Conservation (phyloP, 2,329 filamentous ascomycete species). For the Fusarium scirpi region DNA sequence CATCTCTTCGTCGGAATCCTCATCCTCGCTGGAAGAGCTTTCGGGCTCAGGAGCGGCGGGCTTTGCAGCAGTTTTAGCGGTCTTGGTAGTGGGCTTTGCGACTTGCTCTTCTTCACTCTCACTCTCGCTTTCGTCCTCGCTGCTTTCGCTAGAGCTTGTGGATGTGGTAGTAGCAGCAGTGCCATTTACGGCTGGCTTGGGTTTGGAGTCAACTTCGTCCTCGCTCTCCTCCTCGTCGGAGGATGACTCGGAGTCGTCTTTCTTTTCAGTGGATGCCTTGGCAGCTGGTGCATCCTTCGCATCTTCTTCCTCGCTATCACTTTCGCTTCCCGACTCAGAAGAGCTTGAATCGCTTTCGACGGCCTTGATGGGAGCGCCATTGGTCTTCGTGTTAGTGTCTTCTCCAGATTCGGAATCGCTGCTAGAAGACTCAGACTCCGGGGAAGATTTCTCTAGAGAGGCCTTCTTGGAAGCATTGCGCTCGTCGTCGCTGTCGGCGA, state of each 20-base stretch:
- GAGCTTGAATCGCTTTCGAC: conserved; percentile 44
- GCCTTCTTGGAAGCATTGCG: conserved; percentile 47
- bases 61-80: conserved; percentile 27
- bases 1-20: conserved; percentile 50
- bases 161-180: conserved; percentile 27
- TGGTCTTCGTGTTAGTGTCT: conserved; percentile 38
- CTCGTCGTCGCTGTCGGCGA: conserved; percentile 59
- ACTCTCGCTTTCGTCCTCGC: conserved; percentile 43
- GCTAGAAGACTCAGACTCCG: conserved; percentile 33
- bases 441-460: conserved; percentile 27
- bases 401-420: conserved; percentile 50
- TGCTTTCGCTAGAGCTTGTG: conserved; percentile 43
- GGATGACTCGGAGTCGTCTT: conserved; percentile 41
- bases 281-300: conserved; percentile 27
- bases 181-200: conserved; percentile 38
- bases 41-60: conserved; percentile 28
- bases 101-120: conserved; percentile 29
- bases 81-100: conserved; percentile 28
- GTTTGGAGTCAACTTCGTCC: conserved; percentile 35
- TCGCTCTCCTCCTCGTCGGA: conserved; percentile 50
- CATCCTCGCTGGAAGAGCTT: conserved; percentile 44
- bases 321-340: conserved; percentile 48
- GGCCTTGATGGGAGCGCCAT: conserved; percentile 32
- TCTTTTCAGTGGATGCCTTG: conserved; percentile 29
- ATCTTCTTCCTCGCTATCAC: conserved; percentile 47